phyloP scores from a whole-genome alignment of 2,329 filamentous ascomycete species.

The Leptoxyphium fumago region DNA sequence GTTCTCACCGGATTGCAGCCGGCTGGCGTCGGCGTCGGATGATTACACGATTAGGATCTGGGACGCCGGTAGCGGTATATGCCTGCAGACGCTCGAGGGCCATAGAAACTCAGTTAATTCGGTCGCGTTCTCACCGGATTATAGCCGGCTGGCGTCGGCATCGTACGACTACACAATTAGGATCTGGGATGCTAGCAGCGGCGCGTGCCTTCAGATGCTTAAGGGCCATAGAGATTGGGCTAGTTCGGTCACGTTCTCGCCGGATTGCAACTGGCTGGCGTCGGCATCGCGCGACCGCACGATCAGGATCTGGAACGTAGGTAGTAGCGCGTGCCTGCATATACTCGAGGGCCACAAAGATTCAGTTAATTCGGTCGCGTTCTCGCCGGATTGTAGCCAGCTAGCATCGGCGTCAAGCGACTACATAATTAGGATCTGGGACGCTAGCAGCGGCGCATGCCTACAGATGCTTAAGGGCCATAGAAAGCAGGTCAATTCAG shows the following conservation, averaged over 20 bases:
- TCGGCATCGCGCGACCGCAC: constrained; percentile 63
- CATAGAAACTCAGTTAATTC: constrained; percentile 78
- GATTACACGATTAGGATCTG: constrained; percentile 90
- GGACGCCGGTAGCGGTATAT: constrained; percentile 69
- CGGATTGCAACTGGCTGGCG: constrained; percentile 90
- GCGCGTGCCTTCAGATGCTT: not conserved
- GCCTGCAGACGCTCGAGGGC: constrained; percentile 73
- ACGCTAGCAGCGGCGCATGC: constrained; percentile 52
- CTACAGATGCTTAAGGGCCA: constrained; percentile 73
- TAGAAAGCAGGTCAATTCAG: constrained; percentile 65
- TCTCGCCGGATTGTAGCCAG: constrained; percentile 67
- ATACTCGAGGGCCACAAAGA: constrained; percentile 65
- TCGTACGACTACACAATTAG: not conserved
- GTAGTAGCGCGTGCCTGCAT: not conserved
- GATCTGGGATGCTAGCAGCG: not conserved
- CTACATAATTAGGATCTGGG: constrained; percentile 74
- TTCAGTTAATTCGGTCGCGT: constrained; percentile 79
- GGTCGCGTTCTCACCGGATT: not conserved
- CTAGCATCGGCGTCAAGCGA: constrained; percentile 86
- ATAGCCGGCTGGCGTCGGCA: not conserved
- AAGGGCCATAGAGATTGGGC: not conserved
- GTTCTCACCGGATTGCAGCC: constrained; percentile 79
- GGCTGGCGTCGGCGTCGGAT: constrained; percentile 71
- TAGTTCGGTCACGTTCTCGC: constrained; percentile 46
- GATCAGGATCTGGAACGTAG: not conserved